A percentile compares a stretch with the other conserved stretches of the same genome.
Conservation (phyloP, 768 basidiomycete species). For the Pleurotus pulmonarius region DNA sequence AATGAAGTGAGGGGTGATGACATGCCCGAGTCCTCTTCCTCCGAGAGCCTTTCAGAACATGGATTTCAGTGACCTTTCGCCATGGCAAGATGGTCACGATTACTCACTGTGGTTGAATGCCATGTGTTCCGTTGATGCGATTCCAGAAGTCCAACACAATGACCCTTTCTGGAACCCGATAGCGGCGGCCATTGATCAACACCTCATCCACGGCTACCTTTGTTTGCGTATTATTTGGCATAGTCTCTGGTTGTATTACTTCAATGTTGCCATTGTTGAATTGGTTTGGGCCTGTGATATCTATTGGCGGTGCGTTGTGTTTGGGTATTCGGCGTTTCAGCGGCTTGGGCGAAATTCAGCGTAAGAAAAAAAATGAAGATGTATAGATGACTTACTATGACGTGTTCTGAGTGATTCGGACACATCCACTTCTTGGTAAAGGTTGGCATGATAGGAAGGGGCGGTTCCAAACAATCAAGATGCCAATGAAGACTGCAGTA, state of each 20-base stretch:
- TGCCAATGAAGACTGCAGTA: slow-evolving; percentile 96
- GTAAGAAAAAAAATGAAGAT: slow-evolving; percentile 9
- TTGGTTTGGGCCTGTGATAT: slow-evolving; percentile 68
- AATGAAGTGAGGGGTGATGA: slow-evolving; percentile 75
- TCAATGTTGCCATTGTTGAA: slow-evolving; percentile 93
- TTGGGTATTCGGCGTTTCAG: slow-evolving; percentile 80
- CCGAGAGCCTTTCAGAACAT: neutral
- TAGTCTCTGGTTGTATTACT: slow-evolving; percentile 65
- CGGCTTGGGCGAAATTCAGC: slow-evolving; percentile 42
- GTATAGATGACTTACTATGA: slow-evolving; percentile 54
- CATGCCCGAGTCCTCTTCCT: slow-evolving; percentile 42
- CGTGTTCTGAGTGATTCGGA: slow-evolving; percentile 91
- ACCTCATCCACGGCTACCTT: slow-evolving; percentile 76
- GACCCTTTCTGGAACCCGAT: slow-evolving; percentile 88
- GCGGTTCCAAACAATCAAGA: slow-evolving; percentile 93
- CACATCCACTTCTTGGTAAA: slow-evolving; percentile 98
- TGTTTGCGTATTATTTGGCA: slow-evolving; percentile 28
- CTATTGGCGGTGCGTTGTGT: slow-evolving; percentile 61
- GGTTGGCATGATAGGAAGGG: slow-evolving; percentile 79
- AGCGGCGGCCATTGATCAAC: slow-evolving; percentile 83
- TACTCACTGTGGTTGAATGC: neutral
- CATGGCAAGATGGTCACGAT: no score
- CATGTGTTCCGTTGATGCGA: slow-evolving; percentile 53
- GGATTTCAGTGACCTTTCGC: no score
- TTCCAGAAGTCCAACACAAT: slow-evolving; percentile 96